Base-by-base conservation (phyloP, 306 rosid species). In the Abrus pulchellus region DNA sequence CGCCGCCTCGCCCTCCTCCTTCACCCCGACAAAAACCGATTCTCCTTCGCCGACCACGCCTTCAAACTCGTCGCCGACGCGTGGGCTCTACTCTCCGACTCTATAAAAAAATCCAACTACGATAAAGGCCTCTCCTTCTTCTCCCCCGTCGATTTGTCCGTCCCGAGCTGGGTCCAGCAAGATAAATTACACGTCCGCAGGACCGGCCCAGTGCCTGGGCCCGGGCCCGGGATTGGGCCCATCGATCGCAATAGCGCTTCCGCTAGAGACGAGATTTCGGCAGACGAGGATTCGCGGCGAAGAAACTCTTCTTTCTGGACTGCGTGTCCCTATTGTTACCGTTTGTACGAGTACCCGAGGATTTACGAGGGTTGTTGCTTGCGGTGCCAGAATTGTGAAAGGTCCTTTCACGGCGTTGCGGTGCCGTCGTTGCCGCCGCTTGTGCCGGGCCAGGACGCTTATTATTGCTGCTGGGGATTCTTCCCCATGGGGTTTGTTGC, bases 391-490 rank as follows among this genome's bases (percentile, higher is more conserved):
- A 90, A 86, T 60, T 96, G 99, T 53, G 85, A 88, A n/a, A 88
- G 89, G 73, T 93, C 92, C 1, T 92, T 93, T 30, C 93, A 93
- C 5, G 99, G 94, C 4, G 91, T 86, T 43, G 13, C 64, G 9
- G 40, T 95, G 38, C 87, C 89, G 20, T 60, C 88, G 20, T 34
- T 89, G 61, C 99, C 98, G 50, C 98, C 96, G 5, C 44, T 88
- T 6, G 97, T 89, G 32, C 90, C 87, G 5, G 99, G 97, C 4
- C 92, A 92, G 65, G 99, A 96, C 0, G 90, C 98, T 3, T 96
- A 96, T 82, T 92, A 93, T 60, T 96, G 99, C 65, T 89, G 98
- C 72, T 92, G 97, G 98, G 99, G 94, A 0, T 88, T 93, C 61
- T 96, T 96, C 29, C 99, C 98, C 0, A 88, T 96, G 88, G 98